phyloP scores from a whole-genome alignment of 441 rosid species.

The Rhodomyrtus psidioides region DNA sequence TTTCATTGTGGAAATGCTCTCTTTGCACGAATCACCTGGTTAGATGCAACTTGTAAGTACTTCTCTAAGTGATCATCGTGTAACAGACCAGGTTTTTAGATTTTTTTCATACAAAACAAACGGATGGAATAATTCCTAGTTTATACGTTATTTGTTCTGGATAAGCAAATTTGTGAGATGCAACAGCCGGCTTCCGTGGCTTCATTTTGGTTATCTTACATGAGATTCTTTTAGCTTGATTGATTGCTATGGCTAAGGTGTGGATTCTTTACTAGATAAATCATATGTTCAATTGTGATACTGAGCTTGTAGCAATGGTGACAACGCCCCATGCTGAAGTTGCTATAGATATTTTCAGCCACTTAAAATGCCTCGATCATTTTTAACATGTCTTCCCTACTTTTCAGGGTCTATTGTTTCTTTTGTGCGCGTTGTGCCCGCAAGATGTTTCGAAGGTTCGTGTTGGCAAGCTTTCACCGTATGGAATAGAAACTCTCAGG shows the following conservation, averaged over 20 bases:
- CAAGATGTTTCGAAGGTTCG: slow-evolving; percentile 79
- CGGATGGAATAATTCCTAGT: background rate
- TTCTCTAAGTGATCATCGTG: background rate
- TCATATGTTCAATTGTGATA: background rate
- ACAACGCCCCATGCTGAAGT: background rate
- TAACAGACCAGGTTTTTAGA: background rate
- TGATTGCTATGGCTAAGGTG: background rate
- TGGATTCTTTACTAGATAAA: background rate
- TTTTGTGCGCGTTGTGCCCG: slow-evolving; percentile 66
- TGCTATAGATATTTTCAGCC: background rate
- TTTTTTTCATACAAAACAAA: background rate
- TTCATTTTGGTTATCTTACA: background rate
- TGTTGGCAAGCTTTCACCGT: slow-evolving; percentile 67
- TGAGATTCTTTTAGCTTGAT: background rate
- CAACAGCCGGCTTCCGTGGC: background rate
- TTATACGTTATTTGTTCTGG: background rate
- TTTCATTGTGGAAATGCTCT: background rate
- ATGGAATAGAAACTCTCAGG: slow-evolving; percentile 74
- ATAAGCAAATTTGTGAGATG: background rate
- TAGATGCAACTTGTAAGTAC: background rate
- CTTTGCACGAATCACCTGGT: background rate
- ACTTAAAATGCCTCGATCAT: background rate
- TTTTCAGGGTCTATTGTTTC: slow-evolving; percentile 67
- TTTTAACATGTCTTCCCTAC: background rate
- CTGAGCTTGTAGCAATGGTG: background rate